Conservation (phyloP, 2,329 filamentous ascomycete species). For the Xylaria sp. region DNA sequence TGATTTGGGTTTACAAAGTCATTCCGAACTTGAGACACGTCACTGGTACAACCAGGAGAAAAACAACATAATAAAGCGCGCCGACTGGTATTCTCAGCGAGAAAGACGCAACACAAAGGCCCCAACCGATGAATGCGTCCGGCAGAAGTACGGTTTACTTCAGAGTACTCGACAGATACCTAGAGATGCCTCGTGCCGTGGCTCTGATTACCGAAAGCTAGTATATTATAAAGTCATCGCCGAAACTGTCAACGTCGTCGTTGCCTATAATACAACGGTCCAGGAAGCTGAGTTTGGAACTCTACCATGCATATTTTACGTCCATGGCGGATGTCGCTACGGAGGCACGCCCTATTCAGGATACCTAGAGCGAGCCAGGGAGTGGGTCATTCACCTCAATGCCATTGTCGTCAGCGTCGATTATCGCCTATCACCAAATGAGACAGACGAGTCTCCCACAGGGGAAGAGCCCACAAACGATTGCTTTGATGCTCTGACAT, state of each 20-base stretch:
- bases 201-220: conserved; percentile 21
- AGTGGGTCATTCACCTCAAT: conserved; percentile 28
- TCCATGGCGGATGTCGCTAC: conserved; percentile 36
- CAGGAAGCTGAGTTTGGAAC: conserved; percentile 14
- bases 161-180: conserved; percentile 25
- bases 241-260: conserved; percentile 27
- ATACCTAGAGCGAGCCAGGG: conserved; percentile 24
- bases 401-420: conserved; percentile 36
- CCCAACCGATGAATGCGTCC: conserved; percentile 26
- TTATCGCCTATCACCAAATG: conserved; percentile 36
- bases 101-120: conserved; percentile 21
- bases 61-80: conserved; percentile 20
- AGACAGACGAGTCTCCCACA: conserved; percentile 29
- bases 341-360: conserved; percentile 35
- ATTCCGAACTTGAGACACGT: conserved; percentile 28
- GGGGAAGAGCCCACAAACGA: conserved; percentile 35
- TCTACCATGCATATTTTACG: conserved; percentile 37
- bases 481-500: conserved; percentile 36
- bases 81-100: conserved; percentile 35
- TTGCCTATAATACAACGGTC: conserved; percentile 16
- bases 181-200: conserved; percentile 14
- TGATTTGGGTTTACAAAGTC: conserved; percentile 20
- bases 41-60: conserved; percentile 26
- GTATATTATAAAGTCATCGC: conserved; percentile 23
- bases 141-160: conserved; percentile 17